phyloP scores from a whole-genome alignment of 805 yeast genomes.

The Kodamaea sagamina region DNA sequence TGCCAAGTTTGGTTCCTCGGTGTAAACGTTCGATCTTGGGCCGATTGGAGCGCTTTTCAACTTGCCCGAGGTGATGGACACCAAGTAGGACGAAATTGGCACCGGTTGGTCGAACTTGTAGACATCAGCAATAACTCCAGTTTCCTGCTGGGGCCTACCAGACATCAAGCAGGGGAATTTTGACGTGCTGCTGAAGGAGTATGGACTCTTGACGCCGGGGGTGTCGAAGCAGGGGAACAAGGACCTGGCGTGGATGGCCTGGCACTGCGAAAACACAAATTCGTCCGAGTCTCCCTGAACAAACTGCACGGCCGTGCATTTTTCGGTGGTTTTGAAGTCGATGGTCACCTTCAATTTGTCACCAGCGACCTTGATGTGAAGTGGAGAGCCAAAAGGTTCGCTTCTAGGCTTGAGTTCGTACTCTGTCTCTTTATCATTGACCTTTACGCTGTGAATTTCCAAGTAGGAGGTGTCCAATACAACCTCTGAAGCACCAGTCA shows the following conservation, averaged over 20 bases:
- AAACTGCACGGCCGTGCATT: conserved; percentile 88
- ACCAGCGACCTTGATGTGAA: conserved; percentile 33
- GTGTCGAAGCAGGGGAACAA: conserved; percentile 91
- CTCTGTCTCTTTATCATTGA: conserved; percentile 40
- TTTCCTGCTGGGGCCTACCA: conserved; percentile 48
- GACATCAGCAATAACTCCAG: conserved; percentile 14
- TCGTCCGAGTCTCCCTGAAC: conserved; percentile 70
- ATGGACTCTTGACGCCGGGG: conserved; percentile 76
- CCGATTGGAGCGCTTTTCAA: conserved; percentile 68
- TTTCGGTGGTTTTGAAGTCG: conserved; percentile 66
- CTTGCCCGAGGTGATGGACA: conserved; percentile 85
- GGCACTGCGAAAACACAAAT: conserved; percentile 84
- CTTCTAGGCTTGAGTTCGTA: conserved; percentile 41
- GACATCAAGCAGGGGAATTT: conserved; percentile 72
- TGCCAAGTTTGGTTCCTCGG: conserved; percentile 69
- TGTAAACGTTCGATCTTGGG: conserved; percentile 80
- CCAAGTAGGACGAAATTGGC: conserved; percentile 83
- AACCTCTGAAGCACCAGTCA: conserved; percentile 35
- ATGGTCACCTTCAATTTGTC: conserved; percentile 36
- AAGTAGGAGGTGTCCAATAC: conserved; percentile 71
- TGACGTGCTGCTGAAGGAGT: conserved; percentile 58
- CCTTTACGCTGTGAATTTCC: conserved; percentile 42
- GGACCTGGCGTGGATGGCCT: conserved; percentile 87
- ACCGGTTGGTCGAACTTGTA: conserved; percentile 69
- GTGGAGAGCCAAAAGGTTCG: conserved; percentile 63